These are phyloP conservation scores for Coriolopsis trogii DNA, from an alignment of 1,284 basidiomycete species.

Conservation along the genomic window DNA sequence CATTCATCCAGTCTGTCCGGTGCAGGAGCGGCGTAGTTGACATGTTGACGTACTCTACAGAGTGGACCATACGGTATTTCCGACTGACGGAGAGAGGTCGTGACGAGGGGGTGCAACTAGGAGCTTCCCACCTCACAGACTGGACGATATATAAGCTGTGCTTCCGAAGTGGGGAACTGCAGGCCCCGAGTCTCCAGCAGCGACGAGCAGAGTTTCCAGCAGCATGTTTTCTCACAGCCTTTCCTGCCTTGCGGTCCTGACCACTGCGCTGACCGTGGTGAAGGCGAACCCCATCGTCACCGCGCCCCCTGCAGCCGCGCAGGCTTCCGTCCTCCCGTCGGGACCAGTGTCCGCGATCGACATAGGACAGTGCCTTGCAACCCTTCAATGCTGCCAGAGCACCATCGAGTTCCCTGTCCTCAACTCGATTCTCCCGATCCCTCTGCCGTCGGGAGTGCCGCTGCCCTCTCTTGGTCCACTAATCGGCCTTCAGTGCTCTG, in stretches of 20 bases:
- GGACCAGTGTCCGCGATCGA: constrained; percentile 57
- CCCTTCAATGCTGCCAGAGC: constrained; percentile 18
- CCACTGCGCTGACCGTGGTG: neutral
- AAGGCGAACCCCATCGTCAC: constrained; percentile 14
- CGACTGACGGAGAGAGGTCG: too few relatives aligned
- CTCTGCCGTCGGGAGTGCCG: constrained; percentile 6
- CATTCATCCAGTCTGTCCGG: neutral
- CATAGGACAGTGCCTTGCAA: constrained; percentile 46
- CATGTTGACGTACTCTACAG: neutral
- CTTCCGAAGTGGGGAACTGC: too few relatives aligned
- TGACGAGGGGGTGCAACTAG: too few relatives aligned
- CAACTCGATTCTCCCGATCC: constrained; percentile 3
- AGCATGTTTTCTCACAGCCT: constrained; percentile 1
- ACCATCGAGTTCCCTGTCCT: constrained; percentile 11
- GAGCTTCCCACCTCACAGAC: too few relatives aligned
- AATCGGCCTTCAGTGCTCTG: constrained; percentile 10
- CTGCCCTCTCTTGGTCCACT: constrained; percentile 21
- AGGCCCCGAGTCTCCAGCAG: constrained; percentile 4
- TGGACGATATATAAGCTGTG: too few relatives aligned
- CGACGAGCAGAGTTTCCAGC: neutral
- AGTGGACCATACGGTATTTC: too few relatives aligned
- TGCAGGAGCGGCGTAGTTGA: neutral
- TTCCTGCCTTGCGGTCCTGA: neutral
- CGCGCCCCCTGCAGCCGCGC: constrained; percentile 1
- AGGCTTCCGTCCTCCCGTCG: constrained; percentile 40